phyloP scores from a whole-genome alignment of 805 yeast species.

The Myxozyma neglecta region DNA sequence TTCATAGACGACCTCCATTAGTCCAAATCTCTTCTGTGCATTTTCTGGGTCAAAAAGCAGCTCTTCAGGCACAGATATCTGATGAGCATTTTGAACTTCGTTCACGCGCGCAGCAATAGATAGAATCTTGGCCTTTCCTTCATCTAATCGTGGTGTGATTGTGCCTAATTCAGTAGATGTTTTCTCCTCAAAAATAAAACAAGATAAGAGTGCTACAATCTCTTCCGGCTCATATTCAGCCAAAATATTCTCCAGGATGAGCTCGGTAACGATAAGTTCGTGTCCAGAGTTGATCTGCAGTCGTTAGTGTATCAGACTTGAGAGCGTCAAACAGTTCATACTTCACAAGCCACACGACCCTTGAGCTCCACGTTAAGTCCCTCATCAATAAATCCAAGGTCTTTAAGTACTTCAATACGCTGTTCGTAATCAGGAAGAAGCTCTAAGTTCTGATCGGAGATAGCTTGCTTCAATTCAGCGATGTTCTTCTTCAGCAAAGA shows the following conservation, averaged over 20 bases:
- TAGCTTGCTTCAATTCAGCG: constrained; percentile 54
- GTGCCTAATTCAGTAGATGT: constrained; percentile 60
- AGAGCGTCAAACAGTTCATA: constrained; percentile 27
- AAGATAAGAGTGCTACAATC: constrained; percentile 89
- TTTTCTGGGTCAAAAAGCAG: constrained; percentile 71
- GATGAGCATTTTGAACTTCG: constrained; percentile 61
- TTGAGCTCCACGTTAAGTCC: constrained; percentile 72
- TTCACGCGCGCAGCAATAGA: constrained; percentile 67
- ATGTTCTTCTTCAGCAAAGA: constrained; percentile 53
- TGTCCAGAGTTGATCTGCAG: constrained; percentile 73
- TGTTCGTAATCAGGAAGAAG: constrained; percentile 92
- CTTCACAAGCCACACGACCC: constrained; percentile 91
- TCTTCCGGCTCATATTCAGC: constrained; percentile 95
- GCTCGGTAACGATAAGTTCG: constrained; percentile 85
- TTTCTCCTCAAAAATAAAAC: constrained; percentile 89
- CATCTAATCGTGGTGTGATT: constrained; percentile 77
- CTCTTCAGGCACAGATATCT: constrained; percentile 73
- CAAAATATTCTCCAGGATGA: constrained; percentile 84
- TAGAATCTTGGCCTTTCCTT: constrained; percentile 57
- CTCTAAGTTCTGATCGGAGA: constrained; percentile 86
- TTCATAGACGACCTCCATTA: constrained; percentile 92
- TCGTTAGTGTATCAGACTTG: neutral
- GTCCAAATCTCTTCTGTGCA: constrained; percentile 61
- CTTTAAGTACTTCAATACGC: constrained; percentile 72
- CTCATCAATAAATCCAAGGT: constrained; percentile 77